These are phyloP conservation scores for Camelina hispida DNA, from an alignment of 345 rosid species.

Conservation along the genomic window DNA sequence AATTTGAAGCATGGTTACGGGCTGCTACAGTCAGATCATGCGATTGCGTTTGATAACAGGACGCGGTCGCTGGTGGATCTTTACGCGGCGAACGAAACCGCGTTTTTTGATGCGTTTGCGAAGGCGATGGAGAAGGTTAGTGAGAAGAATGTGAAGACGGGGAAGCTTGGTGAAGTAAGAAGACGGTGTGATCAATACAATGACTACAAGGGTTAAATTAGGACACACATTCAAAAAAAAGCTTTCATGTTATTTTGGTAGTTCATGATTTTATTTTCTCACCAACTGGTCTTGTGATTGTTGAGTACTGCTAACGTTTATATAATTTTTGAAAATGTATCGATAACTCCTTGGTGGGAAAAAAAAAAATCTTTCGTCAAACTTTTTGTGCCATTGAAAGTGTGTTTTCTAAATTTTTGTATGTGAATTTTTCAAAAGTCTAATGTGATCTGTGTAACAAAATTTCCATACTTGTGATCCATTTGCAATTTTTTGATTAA, in stretches of 20 bases:
- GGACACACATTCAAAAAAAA: conserved; percentile 1
- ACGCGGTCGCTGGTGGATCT: conserved; percentile 57
- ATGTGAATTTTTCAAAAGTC: neutral
- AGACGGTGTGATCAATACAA: conserved; percentile 68
- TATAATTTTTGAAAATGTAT: conserved; percentile 5
- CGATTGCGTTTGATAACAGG: conserved; percentile 52
- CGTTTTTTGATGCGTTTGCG: conserved; percentile 57
- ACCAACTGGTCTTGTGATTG: conserved; percentile 17
- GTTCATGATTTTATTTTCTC: conserved; percentile 6
- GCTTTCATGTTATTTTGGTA: neutral
- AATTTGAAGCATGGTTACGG: conserved; percentile 64
- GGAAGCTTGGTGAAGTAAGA: conserved; percentile 59
- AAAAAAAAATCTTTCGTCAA: neutral
- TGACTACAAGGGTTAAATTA: conserved; percentile 34
- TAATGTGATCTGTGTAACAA: neutral
- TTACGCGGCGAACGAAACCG: conserved; percentile 58
- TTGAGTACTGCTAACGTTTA: conserved; percentile 7
- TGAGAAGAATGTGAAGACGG: conserved; percentile 50
- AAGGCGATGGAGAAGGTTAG: conserved; percentile 65
- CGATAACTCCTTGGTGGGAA: conserved; percentile 3
- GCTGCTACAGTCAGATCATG: conserved; percentile 56
- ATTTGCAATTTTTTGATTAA: neutral
- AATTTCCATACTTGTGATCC: neutral
- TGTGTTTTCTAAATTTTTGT: neutral
- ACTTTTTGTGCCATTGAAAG: neutral